A percentile compares a stretch with the other conserved stretches of the same genome.
Conservation (phyloP, 225 moss, liverwort and hornwort species). For the Asterella californica region DNA sequence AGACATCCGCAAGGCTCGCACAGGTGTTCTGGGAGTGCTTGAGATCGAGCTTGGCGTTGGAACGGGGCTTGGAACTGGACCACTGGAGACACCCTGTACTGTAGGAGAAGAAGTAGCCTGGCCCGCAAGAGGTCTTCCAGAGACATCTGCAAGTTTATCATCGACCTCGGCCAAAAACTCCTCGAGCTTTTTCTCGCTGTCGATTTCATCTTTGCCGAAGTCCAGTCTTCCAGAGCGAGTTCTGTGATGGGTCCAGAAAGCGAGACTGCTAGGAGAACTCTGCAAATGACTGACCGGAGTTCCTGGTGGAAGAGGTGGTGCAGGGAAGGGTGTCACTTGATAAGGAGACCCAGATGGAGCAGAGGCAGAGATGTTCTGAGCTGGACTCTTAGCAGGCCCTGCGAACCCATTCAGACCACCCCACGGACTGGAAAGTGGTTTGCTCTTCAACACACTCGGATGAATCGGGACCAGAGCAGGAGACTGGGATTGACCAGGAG, state of each 20-base stretch:
- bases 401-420: conserved; percentile 46
- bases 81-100: conserved; percentile 52
- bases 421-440: conserved; percentile 42
- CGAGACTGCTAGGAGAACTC: conserved; percentile 1
- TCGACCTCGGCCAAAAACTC: conserved; percentile 80
- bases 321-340: conserved; percentile 24
- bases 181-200: conserved; percentile 70
- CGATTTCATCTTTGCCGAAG: conserved; percentile 52
- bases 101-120: conserved; percentile 72
- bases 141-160: conserved; percentile 62
- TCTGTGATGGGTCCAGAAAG: conserved; percentile 27
- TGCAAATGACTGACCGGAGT: conserved; percentile 25
- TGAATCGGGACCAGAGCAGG: conserved; percentile 79
- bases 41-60: conserved; percentile 53
- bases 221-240: conserved; percentile 32
- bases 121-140: conserved; percentile 35
- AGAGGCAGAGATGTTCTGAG: conserved; percentile 11
- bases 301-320: conserved; percentile 16
- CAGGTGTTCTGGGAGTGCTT: conserved; percentile 60
- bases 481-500: conserved; percentile 54
- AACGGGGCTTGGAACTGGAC: conserved; percentile 43
- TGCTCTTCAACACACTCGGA: conserved; percentile 51
- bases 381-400: conserved; percentile 32
- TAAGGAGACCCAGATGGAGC: conserved; percentile 28
- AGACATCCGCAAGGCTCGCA: conserved; percentile 77